Evolutionary conservation across 768 basidiomycete species (phyloP).

Genomic region (Amyloporia xantha): DNA sequence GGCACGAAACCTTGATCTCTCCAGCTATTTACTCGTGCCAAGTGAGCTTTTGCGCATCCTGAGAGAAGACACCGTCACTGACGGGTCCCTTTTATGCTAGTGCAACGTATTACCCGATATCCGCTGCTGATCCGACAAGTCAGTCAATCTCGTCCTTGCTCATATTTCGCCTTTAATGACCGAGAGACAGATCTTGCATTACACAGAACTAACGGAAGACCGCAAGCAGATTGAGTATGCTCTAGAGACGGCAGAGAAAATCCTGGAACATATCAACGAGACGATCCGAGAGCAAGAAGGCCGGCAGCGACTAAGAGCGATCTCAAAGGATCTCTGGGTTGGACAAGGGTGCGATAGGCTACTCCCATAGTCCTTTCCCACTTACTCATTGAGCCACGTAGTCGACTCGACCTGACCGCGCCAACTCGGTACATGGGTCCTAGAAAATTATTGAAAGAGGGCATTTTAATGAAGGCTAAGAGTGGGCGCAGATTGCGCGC

Average conservation of each 20-base stretch:
- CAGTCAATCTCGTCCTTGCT: conserved; percentile 4
- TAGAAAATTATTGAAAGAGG: conserved; percentile 77
- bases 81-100: conserved; percentile 29
- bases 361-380: not conserved
- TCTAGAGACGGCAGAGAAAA: conserved; percentile 58
- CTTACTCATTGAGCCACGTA: conserved; percentile 16
- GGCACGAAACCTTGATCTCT: conserved; percentile 78
- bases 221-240: conserved; percentile 46
- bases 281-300: conserved; percentile 81
- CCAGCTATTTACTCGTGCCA: conserved; percentile 87
- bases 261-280: conserved; percentile 83
- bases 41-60: conserved; percentile 44
- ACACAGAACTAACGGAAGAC: conserved; percentile 68
- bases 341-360: conserved; percentile 62
- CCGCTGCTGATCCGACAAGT: conserved; percentile 84
- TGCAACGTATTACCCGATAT: conserved; percentile 95
- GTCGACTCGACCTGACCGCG: conserved; percentile 83
- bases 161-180: not conserved
- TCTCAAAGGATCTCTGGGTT: conserved; percentile 83
- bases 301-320: conserved; percentile 58
- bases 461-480: conserved; percentile 71
- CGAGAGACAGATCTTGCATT: conserved; percentile 75
- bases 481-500: conserved; percentile 72
- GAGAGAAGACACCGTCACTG: not conserved
- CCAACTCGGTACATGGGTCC: conserved; percentile 81